A percentile compares a stretch with the other conserved stretches of the same genome.
Evolutionary conservation across 371 early-diverging fungal species (phyloP).

Genomic region (Actinomortierella ambigua): DNA sequence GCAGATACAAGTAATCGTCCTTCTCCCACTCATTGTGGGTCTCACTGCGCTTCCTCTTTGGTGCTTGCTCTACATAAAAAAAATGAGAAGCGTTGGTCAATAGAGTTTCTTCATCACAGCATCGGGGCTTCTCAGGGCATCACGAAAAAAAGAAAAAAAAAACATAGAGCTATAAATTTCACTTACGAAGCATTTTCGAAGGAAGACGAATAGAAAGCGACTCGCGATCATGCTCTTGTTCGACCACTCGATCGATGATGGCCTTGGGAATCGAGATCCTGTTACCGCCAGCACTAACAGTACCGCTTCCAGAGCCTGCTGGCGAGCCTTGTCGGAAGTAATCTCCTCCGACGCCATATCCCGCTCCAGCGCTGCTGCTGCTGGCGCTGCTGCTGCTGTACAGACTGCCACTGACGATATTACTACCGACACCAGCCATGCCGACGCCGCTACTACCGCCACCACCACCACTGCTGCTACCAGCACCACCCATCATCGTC

Average conservation of each 20-base stretch:
- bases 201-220: conserved; percentile 37
- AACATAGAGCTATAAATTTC: no score
- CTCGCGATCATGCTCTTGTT: conserved; percentile 37
- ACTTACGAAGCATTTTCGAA: conserved; percentile 43
- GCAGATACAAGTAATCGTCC: conserved; percentile 24
- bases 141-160: neutral
- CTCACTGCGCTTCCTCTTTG: conserved; percentile 46
- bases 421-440: no score
- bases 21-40: conserved; percentile 15
- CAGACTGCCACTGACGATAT: no score
- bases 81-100: neutral
- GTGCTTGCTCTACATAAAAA: conserved; percentile 7
- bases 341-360: no score
- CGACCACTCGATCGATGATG: conserved; percentile 37
- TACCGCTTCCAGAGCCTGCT: neutral
- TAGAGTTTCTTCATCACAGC: no score
- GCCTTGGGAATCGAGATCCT: conserved; percentile 46
- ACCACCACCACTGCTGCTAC: conserved; percentile 10
- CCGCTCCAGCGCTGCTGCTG: no score
- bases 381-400: no score
- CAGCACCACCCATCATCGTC: conserved; percentile 13
- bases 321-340: conserved; percentile 31
- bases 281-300: conserved; percentile 22
- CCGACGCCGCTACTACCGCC: no score
- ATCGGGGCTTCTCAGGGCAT: neutral